These are phyloP conservation scores for Hymenoscyphus salicellus DNA, from an alignment of 2,329 filamentous ascomycete genomes.

Conservation along the genomic window DNA sequence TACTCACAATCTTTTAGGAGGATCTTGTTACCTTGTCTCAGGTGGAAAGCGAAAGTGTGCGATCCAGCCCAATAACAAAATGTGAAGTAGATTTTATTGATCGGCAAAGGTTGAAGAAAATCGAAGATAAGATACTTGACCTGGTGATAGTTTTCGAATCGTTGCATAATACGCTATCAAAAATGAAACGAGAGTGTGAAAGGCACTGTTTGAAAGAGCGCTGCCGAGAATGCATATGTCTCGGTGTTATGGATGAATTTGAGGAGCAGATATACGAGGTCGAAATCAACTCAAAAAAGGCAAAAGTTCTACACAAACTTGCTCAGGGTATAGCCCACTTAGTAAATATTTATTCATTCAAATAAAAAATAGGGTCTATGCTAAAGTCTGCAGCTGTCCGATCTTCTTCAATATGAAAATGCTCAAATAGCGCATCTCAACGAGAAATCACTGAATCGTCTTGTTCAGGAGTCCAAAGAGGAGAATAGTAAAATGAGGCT, in stretches of 20 bases:
- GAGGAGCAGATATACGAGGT: slow-evolving; percentile 18
- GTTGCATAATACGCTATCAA: slow-evolving; percentile 12
- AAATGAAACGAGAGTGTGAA: slow-evolving; percentile 12
- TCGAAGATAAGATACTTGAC: slow-evolving; percentile 23
- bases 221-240: slow-evolving; percentile 14
- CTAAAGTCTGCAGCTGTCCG: slow-evolving; percentile 14
- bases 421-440: slow-evolving; percentile 17
- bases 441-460: slow-evolving; percentile 10
- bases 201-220: slow-evolving; percentile 3
- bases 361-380: not conserved
- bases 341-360: slow-evolving; percentile 3
- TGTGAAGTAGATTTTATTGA: slow-evolving; percentile 19
- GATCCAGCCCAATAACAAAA: slow-evolving; percentile 8
- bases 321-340: slow-evolving; percentile 17
- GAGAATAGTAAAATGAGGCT: slow-evolving; percentile 20
- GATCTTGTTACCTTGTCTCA: slow-evolving; percentile 9
- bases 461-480: slow-evolving; percentile 17
- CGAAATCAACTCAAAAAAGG: slow-evolving; percentile 13
- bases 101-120: slow-evolving; percentile 16
- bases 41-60: slow-evolving; percentile 2
- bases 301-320: slow-evolving; percentile 13
- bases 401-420: slow-evolving; percentile 21
- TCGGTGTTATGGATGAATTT: slow-evolving; percentile 11
- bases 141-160: slow-evolving; percentile 18
- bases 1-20: slow-evolving; percentile 7